Evolutionary conservation across 2,329 filamentous ascomycete species (phyloP).

Genomic region (Pseudogymnoascus sp.): DNA sequence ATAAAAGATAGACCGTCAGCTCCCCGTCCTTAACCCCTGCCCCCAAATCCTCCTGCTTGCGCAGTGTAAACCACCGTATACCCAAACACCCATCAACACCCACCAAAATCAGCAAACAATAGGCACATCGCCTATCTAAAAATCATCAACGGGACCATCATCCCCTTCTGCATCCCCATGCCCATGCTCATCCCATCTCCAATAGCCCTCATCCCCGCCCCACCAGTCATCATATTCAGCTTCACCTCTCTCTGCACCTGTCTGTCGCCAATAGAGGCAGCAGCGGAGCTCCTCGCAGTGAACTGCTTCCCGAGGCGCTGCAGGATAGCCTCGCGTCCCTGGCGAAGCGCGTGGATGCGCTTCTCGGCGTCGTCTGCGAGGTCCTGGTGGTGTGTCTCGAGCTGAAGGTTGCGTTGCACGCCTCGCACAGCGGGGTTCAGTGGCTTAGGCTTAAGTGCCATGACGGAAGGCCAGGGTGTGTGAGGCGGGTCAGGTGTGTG

Average conservation of each 20-base stretch:
- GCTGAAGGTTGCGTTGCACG: constrained; percentile 50
- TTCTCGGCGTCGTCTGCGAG: constrained; percentile 51
- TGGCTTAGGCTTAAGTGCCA: not conserved
- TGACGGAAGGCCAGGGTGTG: not conserved
- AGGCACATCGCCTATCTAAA: not conserved
- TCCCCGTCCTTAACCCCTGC: not conserved
- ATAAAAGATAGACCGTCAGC: not conserved
- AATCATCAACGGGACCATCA: constrained; percentile 7
- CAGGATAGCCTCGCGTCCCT: constrained; percentile 54
- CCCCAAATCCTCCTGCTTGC: not conserved
- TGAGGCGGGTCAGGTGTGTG: not conserved
- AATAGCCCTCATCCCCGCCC: not conserved
- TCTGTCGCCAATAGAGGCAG: not conserved
- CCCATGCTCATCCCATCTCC: not conserved
- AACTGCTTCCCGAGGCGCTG: constrained; percentile 51
- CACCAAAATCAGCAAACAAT: not conserved
- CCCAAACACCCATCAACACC: constrained; percentile 1
- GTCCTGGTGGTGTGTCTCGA: constrained; percentile 47
- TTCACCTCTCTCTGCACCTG: not conserved
- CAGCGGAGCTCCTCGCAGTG: constrained; percentile 18
- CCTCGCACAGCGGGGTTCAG: constrained; percentile 41
- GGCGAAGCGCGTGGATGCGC: constrained; percentile 47
- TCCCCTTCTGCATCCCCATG: not conserved
- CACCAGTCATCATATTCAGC: constrained; percentile 2
- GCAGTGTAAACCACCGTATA: not conserved